A percentile compares a stretch with the other conserved stretches of the same genome.
phyloP scores from a whole-genome alignment of 2,329 filamentous ascomycete genomes.

The Graphilbum sp. region DNA sequence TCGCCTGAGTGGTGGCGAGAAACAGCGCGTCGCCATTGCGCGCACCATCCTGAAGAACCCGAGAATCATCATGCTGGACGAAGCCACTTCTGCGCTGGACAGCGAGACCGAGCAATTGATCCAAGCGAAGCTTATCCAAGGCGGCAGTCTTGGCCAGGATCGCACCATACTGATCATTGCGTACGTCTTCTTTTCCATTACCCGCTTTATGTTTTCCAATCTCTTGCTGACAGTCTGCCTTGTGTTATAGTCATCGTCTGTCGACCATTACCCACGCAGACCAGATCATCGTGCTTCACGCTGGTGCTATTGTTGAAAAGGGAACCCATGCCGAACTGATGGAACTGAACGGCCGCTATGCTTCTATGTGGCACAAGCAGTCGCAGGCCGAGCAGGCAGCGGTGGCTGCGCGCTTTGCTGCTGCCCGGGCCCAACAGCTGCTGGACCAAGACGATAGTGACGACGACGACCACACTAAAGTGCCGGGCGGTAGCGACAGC shows the following conservation, averaged over 20 bases:
- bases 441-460: too few species aligned
- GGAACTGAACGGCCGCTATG: constrained; percentile 53
- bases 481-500: constrained; percentile 17
- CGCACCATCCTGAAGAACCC: constrained; percentile 54
- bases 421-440: constrained; percentile 23
- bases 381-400: constrained; percentile 60
- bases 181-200: constrained; percentile 22
- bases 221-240: too few species aligned
- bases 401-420: constrained; percentile 34
- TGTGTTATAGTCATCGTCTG: constrained; percentile 46
- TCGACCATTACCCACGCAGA: constrained; percentile 31
- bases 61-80: constrained; percentile 53
- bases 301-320: constrained; percentile 10
- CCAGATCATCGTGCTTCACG: constrained; percentile 13
- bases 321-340: constrained; percentile 50
- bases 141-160: constrained; percentile 51
- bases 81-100: constrained; percentile 55
- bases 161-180: constrained; percentile 93
- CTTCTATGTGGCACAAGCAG: constrained; percentile 81
- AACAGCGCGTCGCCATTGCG: constrained; percentile 42
- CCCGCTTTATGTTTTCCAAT: neutral
- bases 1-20: constrained; percentile 42
- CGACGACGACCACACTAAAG: constrained; percentile 27
- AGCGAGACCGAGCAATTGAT: constrained; percentile 43
- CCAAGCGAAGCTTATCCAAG: constrained; percentile 50